Evolutionary conservation across 305 asterid genomes (phyloP), one percentile per base, ranked within the genome.

Genomic region (Fraxinus dipetala): DNA sequence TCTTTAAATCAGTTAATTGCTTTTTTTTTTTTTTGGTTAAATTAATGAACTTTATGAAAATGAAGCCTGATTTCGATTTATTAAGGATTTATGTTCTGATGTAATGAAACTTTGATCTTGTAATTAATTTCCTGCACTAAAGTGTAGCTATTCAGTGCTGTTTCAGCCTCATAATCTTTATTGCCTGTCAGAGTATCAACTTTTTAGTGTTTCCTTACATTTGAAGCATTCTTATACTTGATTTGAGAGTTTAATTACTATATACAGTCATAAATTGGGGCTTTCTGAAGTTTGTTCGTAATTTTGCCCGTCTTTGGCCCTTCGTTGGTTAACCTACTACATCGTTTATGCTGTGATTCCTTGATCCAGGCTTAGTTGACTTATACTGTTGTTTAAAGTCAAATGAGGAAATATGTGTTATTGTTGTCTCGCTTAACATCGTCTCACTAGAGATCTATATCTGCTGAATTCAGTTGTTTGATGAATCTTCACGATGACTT

Each of bases 371-470:
- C 48, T 76, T 75, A 61, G 10, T 78, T 10, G 75, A 43, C 76
- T 75, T 75, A 14, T 67, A 6, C 28, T 56, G 65, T 82, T 81
- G 85, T 30, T 56, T 84, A 76, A 75, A 70, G 73, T 65, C 65
- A 83, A 75, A 56, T 65, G 79, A 83, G 54, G 72, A 78, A 87
- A 74, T 51, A 65, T 69, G 74, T 35, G n/a, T 75, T 24, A 80
- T 84, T 83, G 63, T 36, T 76, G 75, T 51, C 51, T 16, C 20
- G 0, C 5, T 86, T 80, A 75, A 69, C 79, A 32, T 59, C 45
- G 72, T 51, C 51, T 16, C 28, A 2, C 8, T 86, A 78, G 72
- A 69, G 76, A 32, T 67, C 80, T 80, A 77, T 91, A 86, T 86
- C 89, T 56, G 81, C 73, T 84, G 51, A 22, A 73, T 16, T 79